A percentile compares a stretch with the other conserved stretches of the same genome.
These are phyloP conservation scores for Fagopyrum tataricum DNA, from an alignment of 148 eudicot genomes.

Conservation along the genomic window DNA sequence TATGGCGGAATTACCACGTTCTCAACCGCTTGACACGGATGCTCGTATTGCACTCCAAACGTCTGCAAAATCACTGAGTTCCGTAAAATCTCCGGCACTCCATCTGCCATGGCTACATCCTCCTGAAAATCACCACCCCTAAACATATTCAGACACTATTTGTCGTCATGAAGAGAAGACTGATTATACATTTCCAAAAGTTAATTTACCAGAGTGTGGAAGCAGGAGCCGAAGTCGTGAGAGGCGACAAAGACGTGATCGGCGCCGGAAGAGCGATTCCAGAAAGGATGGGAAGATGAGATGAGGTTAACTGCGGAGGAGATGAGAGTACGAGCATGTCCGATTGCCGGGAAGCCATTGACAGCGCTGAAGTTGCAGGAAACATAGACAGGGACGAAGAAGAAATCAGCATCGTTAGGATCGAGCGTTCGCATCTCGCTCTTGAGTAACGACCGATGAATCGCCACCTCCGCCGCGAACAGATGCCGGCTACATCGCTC, in stretches of 20 bases:
- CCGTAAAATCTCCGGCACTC: slow-evolving; percentile 49
- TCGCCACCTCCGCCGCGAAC: slow-evolving; percentile 83
- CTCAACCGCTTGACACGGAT: slow-evolving; percentile 74
- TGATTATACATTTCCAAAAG: background rate
- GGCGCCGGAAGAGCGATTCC: slow-evolving; percentile 64
- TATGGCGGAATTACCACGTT: slow-evolving; percentile 76
- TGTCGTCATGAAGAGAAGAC: background rate
- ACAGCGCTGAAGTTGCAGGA: slow-evolving; percentile 76
- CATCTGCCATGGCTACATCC: slow-evolving; percentile 66
- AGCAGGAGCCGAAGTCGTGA: slow-evolving; percentile 86
- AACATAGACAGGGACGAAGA: slow-evolving; percentile 80
- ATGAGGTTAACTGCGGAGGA: slow-evolving; percentile 44
- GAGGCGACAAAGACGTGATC: slow-evolving; percentile 86
- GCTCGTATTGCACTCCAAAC: slow-evolving; percentile 58
- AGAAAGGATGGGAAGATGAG: slow-evolving; percentile 49
- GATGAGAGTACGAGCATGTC: slow-evolving; percentile 55
- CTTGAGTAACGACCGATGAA: slow-evolving; percentile 50
- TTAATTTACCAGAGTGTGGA: slow-evolving; percentile 63
- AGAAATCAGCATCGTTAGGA: slow-evolving; percentile 68
- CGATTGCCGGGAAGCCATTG: slow-evolving; percentile 78
- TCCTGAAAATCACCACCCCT: slow-evolving; percentile 32
- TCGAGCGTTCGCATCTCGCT: slow-evolving; percentile 45
- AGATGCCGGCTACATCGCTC: slow-evolving; percentile 56
- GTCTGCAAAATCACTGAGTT: slow-evolving; percentile 67
- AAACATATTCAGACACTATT: background rate